Base-by-base conservation (phyloP, 371 early-diverging fungal genomes). In the Sporodiniella umbellata region DNA sequence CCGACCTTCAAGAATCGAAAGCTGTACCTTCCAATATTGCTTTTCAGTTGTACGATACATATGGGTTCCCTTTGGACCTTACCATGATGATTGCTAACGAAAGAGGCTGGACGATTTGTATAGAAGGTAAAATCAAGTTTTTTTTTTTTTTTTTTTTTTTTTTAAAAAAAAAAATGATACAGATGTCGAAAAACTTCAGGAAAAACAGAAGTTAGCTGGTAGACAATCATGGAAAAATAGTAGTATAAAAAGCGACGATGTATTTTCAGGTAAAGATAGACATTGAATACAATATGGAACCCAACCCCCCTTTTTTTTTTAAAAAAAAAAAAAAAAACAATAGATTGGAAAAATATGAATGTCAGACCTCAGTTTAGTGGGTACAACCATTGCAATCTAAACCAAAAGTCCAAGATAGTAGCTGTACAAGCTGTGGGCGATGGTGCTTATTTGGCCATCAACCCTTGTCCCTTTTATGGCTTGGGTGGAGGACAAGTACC, bases 61-160 rank as follows among this genome's bases (percentile, higher is more conserved):
- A 81, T 58, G 91, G 91, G 0, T 88, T 90, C 50, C 91, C 91
- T 0, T 64, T 87, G 18, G 91, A 90, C 51, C 58, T 90, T 42
- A 86, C 87, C 0, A 59, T 80, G 11, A 64, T 83, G 46, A 87
- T 90, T 54, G 87, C 87, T 5, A 62, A 70, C 8, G 89, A 89
- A 49, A 68, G 72, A 37, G 91, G 89, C 6, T 86, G 87, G 86
- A 60, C 61, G 4, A 80, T 88, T 1, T 85, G 89, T 56, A 61
- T 84, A 40, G 54, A 64, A 58, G 76, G 76, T 76, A 55, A 11
- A 11, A 1, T 11, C 10, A 18, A 19, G 11, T 22, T 19, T 15
- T 21, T 8, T 1, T 33, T 14, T 22, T 21, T 8, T 43, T 21
- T 25, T 17, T 22, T 22, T 3, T 33, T 15, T 6, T 43, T 7